Evolutionary conservation across 2,329 filamentous ascomycete genomes (phyloP).

Genomic region (Pseudopyricularia cyperi): DNA sequence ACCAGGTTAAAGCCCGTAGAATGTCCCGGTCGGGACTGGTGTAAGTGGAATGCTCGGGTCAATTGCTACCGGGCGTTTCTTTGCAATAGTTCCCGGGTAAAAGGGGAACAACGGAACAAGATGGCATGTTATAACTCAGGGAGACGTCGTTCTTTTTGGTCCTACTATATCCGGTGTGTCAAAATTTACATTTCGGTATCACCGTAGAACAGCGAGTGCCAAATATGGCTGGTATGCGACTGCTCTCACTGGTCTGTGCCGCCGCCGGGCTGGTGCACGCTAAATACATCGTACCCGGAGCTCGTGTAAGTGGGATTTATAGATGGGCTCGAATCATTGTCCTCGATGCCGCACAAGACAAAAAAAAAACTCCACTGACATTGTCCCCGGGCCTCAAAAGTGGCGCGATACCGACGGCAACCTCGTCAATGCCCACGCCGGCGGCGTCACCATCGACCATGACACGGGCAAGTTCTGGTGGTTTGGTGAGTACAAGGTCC

Average conservation of each 20-base stretch:
- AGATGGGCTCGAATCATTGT: too few species aligned
- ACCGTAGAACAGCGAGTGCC: not conserved
- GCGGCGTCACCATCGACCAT: constrained; percentile 37
- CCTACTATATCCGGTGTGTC: not conserved
- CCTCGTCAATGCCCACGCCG: constrained; percentile 50
- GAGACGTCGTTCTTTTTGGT: not conserved
- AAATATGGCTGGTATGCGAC: not conserved
- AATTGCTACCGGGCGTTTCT: not conserved
- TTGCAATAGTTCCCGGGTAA: not conserved
- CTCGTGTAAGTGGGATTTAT: constrained; percentile 14
- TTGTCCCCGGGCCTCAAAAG: not conserved
- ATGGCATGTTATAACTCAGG: not conserved
- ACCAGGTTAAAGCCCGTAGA: not conserved
- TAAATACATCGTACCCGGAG: constrained; percentile 46
- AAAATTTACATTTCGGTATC: not conserved
- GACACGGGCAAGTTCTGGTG: constrained; percentile 42
- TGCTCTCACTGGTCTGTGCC: not conserved
- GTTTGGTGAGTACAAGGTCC: constrained; percentile 49
- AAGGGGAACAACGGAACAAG: not conserved
- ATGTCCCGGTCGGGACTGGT: not conserved
- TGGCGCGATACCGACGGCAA: constrained; percentile 48
- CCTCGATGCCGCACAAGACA: not conserved
- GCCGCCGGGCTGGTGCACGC: not conserved
- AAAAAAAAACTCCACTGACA: not conserved
- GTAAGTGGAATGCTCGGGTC: not conserved